These are phyloP conservation scores for Tolypocladium pustulatum DNA, from an alignment of 2,329 filamentous ascomycete genomes.

Conservation along the genomic window DNA sequence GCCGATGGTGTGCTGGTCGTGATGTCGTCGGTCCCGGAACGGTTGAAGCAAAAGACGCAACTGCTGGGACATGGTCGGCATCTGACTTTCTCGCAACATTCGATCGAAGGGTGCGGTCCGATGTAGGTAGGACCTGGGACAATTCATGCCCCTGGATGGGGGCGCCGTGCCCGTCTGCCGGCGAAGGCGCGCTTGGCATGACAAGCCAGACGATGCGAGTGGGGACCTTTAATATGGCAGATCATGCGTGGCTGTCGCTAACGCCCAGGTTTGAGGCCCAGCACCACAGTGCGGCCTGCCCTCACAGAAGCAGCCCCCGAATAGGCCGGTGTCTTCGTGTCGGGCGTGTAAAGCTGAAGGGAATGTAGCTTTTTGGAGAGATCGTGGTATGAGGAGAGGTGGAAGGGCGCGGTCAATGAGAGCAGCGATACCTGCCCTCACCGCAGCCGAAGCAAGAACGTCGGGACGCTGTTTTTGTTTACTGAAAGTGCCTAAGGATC, in stretches of 20 bases:
- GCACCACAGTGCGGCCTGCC: not conserved
- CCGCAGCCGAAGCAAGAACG: not conserved
- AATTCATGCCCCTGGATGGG: constrained; percentile 5
- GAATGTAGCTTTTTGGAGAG: not conserved
- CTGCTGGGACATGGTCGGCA: not conserved
- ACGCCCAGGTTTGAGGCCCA: not conserved
- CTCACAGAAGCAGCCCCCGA: not conserved
- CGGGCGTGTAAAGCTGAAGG: not conserved
- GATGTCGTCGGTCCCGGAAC: not conserved
- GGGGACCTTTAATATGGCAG: not conserved
- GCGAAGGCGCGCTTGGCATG: constrained; percentile 13
- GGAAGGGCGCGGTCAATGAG: not conserved
- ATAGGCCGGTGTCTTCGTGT: too few species aligned
- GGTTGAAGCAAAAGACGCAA: not conserved
- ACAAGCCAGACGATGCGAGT: constrained; percentile 2
- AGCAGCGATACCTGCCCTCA: not conserved
- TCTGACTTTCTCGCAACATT: not conserved
- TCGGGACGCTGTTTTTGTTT: too few species aligned
- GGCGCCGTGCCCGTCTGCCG: not conserved
- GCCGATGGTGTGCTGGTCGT: not conserved
- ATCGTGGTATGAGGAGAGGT: not conserved
- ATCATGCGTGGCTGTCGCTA: not conserved
- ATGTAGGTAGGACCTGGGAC: not conserved
- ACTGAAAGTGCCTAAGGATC: too few species aligned
- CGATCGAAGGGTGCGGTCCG: not conserved